These are phyloP conservation scores for Tardiomyces depauwii DNA, from an alignment of 1,139 yeast genomes.

Conservation along the genomic window DNA sequence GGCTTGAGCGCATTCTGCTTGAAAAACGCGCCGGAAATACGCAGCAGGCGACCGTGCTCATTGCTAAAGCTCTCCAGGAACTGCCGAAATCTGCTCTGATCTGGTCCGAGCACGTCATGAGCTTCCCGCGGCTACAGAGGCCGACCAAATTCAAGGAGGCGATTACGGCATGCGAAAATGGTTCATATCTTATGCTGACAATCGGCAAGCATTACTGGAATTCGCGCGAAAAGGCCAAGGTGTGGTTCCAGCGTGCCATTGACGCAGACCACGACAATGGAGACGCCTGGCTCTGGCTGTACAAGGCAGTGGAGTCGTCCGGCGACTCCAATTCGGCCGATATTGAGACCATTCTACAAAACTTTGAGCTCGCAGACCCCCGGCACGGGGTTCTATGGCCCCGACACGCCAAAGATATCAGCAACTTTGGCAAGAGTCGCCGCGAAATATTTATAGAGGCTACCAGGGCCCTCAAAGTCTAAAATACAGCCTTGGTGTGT, in stretches of 20 bases:
- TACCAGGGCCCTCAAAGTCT: slow-evolving; percentile 1
- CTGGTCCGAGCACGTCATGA: slow-evolving; percentile 50
- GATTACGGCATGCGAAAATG: slow-evolving; percentile 50
- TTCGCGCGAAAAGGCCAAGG: slow-evolving; percentile 53
- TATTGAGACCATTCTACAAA: not conserved
- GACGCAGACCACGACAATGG: slow-evolving; percentile 48
- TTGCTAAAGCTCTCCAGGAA: slow-evolving; percentile 49
- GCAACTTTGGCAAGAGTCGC: slow-evolving; percentile 30
- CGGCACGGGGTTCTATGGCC: slow-evolving; percentile 53
- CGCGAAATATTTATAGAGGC: slow-evolving; percentile 27
- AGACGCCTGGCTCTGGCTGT: slow-evolving; percentile 69
- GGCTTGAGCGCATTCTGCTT: slow-evolving; percentile 47
- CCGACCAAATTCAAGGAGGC: slow-evolving; percentile 66
- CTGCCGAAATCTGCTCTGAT: slow-evolving; percentile 49
- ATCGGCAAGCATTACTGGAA: slow-evolving; percentile 64
- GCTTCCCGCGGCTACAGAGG: slow-evolving; percentile 39
- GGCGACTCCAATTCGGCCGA: not conserved
- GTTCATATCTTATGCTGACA: slow-evolving; percentile 44
- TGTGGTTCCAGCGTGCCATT: slow-evolving; percentile 69
- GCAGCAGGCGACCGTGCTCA: slow-evolving; percentile 43
- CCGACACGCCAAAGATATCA: slow-evolving; percentile 32
- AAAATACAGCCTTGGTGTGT: too few relatives aligned
- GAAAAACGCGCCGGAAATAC: slow-evolving; percentile 43
- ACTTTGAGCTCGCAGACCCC: slow-evolving; percentile 38
- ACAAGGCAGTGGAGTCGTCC: slow-evolving; percentile 10